Evolutionary conservation across 2,329 filamentous ascomycete species (phyloP).

Genomic region (Colletotrichum sp.): DNA sequence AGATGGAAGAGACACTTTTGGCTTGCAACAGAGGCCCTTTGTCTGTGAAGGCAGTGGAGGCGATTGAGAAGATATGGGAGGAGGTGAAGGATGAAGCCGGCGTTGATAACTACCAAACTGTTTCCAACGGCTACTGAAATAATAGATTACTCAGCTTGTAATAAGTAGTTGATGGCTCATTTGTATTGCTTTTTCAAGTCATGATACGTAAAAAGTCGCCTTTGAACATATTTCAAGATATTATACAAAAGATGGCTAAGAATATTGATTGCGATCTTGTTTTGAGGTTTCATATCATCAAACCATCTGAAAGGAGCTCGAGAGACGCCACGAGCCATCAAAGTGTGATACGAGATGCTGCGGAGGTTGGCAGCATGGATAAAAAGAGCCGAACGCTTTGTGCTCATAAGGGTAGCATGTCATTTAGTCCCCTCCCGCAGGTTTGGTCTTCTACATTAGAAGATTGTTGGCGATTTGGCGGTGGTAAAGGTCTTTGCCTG

Average conservation of each 20-base stretch:
- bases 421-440: too few relatives aligned
- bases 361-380: neutral
- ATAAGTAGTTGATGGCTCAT: neutral
- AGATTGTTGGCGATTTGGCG: neutral
- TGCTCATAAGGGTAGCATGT: neutral
- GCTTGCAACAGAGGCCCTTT: neutral
- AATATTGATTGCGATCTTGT: neutral
- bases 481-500: neutral
- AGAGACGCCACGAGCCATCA: neutral
- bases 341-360: neutral
- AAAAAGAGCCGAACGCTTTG: neutral
- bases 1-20: neutral
- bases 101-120: neutral
- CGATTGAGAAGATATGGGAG: neutral
- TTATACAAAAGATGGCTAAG: neutral
- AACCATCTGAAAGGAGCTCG: neutral
- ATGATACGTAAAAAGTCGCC: neutral
- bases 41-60: neutral
- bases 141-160: neutral
- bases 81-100: neutral
- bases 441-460: neutral
- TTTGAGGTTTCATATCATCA: neutral
- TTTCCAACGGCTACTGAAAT: neutral
- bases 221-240: neutral
- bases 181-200: neutral